Evolutionary conservation across 2,329 filamentous ascomycete genomes (phyloP).

Genomic region (Eutypa lata): DNA sequence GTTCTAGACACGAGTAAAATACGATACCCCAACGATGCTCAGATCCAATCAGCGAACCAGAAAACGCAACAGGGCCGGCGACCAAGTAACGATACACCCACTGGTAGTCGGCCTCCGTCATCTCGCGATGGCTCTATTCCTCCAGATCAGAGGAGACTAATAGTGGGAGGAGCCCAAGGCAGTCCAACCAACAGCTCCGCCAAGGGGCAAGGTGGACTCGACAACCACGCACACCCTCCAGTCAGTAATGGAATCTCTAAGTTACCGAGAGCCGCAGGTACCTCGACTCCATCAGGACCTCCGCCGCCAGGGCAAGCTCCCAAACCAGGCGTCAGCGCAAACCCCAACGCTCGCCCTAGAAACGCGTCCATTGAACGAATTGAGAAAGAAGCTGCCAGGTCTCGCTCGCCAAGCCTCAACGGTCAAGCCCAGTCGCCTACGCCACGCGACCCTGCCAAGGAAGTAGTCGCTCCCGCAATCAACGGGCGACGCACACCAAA

Average conservation of each 20-base stretch:
- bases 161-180: constrained; percentile 25
- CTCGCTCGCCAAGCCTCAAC: constrained; percentile 34
- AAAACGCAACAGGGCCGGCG: constrained; percentile 38
- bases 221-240: constrained; percentile 33
- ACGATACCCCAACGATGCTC: constrained; percentile 81
- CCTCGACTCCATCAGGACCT: constrained; percentile 45
- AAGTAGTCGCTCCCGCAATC: constrained; percentile 49
- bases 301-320: constrained; percentile 55
- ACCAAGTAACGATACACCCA: constrained; percentile 36
- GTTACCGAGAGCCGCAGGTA: constrained; percentile 35
- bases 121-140: constrained; percentile 52
- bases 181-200: constrained; percentile 30
- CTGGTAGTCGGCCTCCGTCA: constrained; percentile 33
- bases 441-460: constrained; percentile 38
- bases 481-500: constrained; percentile 66
- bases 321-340: constrained; percentile 42
- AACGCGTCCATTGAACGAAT: constrained; percentile 49
- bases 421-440: constrained; percentile 40
- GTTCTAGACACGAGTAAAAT: constrained; percentile 95
- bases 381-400: constrained; percentile 29
- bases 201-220: constrained; percentile 42
- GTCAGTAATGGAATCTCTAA: constrained; percentile 34
- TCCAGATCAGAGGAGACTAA: constrained; percentile 47
- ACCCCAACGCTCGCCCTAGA: constrained; percentile 39
- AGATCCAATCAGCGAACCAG: constrained; percentile 36